Evolutionary conservation across 2,329 filamentous ascomycete genomes (phyloP), one percentile per base, ranked within the genome.

Genomic region (Cladophialophora psammophila): DNA sequence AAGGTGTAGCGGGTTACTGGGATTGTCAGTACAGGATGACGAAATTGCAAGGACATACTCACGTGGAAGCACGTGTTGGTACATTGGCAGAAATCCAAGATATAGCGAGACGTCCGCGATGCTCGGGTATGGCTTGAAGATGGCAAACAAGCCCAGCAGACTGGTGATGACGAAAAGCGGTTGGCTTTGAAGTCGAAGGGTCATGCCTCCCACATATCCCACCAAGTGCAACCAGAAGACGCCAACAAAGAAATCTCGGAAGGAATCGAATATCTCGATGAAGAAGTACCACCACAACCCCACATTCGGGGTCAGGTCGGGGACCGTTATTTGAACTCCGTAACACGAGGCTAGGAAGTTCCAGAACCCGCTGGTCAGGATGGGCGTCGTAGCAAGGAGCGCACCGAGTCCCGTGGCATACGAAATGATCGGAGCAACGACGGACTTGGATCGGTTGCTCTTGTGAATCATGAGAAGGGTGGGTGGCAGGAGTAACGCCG

Each of bases 221-320:
- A 91, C 88, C 65, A 98, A 88, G 77, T 99, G 95, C 68, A 99
- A 86, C 93, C 96, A 98, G 82, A 99, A 99, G 57, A 99, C 94
- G 63, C 92, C 95, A 2, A 99, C 87, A 84, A 98, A 99, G 84
- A 99, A 99, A 73, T 91, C 90, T 45, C 95, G 88, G 85, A 99
- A 99, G 0, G 94, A 94, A 80, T 99, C 95, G 78, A 99, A 99
- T 89, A 99, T 99, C 77, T 99, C 94, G 72, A 96, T 96, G 77
- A 99, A 98, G 81, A 99, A 99, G 80, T 99, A 99, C 95, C 95
- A 99, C 95, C 95, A 99, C 1, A 99, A 84, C 1, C 95, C 95
- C 35, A 96, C 91, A 72, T 98, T 99, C 12, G 95, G 95, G 0
- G 94, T 96, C 48, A 99, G 85, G 76, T 99, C 95, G 8, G 93